These are phyloP conservation scores for Hypoxylon sp. DNA, from an alignment of 2,329 filamentous ascomycete genomes.

Conservation along the genomic window DNA sequence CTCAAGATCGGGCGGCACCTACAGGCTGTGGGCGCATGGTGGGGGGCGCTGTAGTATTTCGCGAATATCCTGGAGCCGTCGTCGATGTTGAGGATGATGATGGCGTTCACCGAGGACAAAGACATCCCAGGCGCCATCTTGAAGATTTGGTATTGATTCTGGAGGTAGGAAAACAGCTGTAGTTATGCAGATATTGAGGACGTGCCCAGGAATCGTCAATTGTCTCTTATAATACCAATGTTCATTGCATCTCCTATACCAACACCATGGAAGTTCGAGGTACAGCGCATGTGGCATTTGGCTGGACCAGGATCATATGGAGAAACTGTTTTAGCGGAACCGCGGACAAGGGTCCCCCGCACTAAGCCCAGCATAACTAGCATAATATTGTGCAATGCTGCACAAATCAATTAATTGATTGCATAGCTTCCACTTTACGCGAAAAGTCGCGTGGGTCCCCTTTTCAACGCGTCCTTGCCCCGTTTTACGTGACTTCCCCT, in stretches of 20 bases:
- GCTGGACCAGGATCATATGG: slow-evolving; percentile 23
- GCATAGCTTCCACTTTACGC: slow-evolving; percentile 55
- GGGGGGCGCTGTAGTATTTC: slow-evolving; percentile 75
- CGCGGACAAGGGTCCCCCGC: slow-evolving; percentile 17
- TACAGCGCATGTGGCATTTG: slow-evolving; percentile 42
- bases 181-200: slow-evolving; percentile 17
- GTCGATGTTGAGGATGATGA: slow-evolving; percentile 85
- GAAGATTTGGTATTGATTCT: slow-evolving; percentile 24
- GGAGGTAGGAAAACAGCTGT: slow-evolving; percentile 28
- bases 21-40: slow-evolving; percentile 56
- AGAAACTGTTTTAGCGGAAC: slow-evolving; percentile 45
- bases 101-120: slow-evolving; percentile 81
- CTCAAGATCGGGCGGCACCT: slow-evolving; percentile 28
- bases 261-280: slow-evolving; percentile 23
- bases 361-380: slow-evolving; percentile 2
- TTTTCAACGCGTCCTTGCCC: slow-evolving; percentile 48
- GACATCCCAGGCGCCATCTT: slow-evolving; percentile 81
- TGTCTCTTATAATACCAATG: slow-evolving; percentile 22
- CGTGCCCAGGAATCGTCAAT: slow-evolving; percentile 17
- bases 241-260: slow-evolving; percentile 8
- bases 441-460: slow-evolving; percentile 48
- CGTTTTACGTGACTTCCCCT: slow-evolving; percentile 48
- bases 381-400: slow-evolving; percentile 24
- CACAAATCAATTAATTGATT: slow-evolving; percentile 31
- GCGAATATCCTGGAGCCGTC: slow-evolving; percentile 93